These are phyloP conservation scores for Colletotrichum chlorophyti DNA, from an alignment of 2,329 filamentous ascomycete species.

Conservation along the genomic window DNA sequence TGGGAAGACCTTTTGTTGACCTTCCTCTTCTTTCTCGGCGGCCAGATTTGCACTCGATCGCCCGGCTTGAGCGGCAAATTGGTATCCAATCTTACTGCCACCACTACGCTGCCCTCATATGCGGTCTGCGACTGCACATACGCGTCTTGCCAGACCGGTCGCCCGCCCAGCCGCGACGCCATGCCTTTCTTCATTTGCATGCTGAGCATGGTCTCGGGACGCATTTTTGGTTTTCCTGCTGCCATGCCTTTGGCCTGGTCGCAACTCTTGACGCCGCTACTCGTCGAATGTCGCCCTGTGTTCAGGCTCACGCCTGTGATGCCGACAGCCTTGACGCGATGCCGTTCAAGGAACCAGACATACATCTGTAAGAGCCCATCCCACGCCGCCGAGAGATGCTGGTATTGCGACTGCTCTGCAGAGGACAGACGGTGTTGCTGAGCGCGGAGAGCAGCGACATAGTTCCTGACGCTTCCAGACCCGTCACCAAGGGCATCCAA, in stretches of 20 bases:
- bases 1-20: neutral
- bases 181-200: slow-evolving; percentile 26
- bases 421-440: neutral
- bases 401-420: slow-evolving; percentile 2
- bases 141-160: slow-evolving; percentile 21
- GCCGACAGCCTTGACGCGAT: slow-evolving; percentile 25
- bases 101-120: slow-evolving; percentile 8
- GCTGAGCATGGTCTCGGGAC: slow-evolving; percentile 25
- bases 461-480: slow-evolving; percentile 11
- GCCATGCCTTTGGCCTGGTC: slow-evolving; percentile 1
- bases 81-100: slow-evolving; percentile 6
- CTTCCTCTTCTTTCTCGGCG: slow-evolving; percentile 11
- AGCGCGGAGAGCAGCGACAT: neutral
- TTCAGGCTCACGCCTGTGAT: slow-evolving; percentile 16
- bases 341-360: slow-evolving; percentile 22
- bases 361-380: slow-evolving; percentile 21
- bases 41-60: slow-evolving; percentile 22
- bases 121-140: slow-evolving; percentile 5
- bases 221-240: neutral
- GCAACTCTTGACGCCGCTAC: slow-evolving; percentile 21
- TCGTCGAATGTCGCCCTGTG: slow-evolving; percentile 21
- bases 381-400: slow-evolving; percentile 17
- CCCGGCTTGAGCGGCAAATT: slow-evolving; percentile 18
- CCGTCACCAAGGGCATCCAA: slow-evolving; percentile 13
- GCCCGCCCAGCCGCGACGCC: slow-evolving; percentile 16